phyloP scores from a whole-genome alignment of 306 rosid genomes.

The Medicago arabica region DNA sequence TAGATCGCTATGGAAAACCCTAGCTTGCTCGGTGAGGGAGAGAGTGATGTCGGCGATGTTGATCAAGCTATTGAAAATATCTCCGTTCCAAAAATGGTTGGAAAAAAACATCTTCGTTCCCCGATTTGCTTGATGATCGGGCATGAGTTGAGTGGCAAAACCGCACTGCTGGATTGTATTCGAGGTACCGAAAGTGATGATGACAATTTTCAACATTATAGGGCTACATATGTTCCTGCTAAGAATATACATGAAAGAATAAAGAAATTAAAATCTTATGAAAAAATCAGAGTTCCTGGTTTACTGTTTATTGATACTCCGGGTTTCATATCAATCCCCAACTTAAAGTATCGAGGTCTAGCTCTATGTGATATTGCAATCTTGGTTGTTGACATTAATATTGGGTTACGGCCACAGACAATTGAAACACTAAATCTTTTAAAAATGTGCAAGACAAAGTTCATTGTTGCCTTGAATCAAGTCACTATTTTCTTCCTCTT shows the following conservation, averaged over 20 bases:
- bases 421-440: conserved; percentile 85
- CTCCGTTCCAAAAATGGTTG: too few species aligned
- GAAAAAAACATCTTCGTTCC: conserved; percentile 53
- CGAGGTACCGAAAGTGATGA: conserved; percentile 78
- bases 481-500: conserved; percentile 44
- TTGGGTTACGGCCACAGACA: conserved; percentile 87
- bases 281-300: conserved; percentile 82
- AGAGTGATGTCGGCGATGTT: too few species aligned
- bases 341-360: conserved; percentile 82
- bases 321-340: conserved; percentile 78
- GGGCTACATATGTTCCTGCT: conserved; percentile 88
- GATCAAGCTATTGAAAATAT: too few species aligned
- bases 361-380: conserved; percentile 93
- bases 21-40: too few species aligned
- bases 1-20: too few species aligned
- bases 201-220: conserved; percentile 83
- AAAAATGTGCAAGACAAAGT: conserved; percentile 85
- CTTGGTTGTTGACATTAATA: conserved; percentile 93
- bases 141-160: conserved; percentile 90
- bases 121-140: conserved; percentile 98
- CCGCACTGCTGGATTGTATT: conserved; percentile 84
- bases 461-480: conserved; percentile 83
- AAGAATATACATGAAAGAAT: conserved; percentile 89
- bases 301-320: conserved; percentile 91
- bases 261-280: conserved; percentile 85